These are phyloP conservation scores for Wickerhamomyces pijperi DNA, from an alignment of 805 yeast species.

Conservation along the genomic window DNA sequence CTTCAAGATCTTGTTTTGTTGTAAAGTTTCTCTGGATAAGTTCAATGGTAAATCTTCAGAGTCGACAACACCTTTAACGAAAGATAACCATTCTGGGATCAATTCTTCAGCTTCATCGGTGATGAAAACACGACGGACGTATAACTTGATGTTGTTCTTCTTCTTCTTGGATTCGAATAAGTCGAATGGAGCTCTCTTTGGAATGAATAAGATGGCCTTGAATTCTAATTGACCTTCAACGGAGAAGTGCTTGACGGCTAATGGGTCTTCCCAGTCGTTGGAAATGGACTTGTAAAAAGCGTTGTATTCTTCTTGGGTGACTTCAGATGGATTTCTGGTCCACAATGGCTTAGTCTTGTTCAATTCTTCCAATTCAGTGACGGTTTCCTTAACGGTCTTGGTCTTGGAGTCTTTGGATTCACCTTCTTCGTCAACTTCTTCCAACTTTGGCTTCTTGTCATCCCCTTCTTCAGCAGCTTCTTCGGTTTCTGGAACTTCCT, in stretches of 20 bases:
- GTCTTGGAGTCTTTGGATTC: slow-evolving; percentile 62
- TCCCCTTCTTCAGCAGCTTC: slow-evolving; percentile 43
- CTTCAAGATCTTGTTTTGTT: slow-evolving; percentile 99
- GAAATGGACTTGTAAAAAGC: slow-evolving; percentile 99
- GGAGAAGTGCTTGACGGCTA: slow-evolving; percentile 98
- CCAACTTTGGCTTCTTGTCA: slow-evolving; percentile 62
- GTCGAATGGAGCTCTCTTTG: slow-evolving; percentile 99
- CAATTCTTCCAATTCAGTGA: slow-evolving; percentile 93
- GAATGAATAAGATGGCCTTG: slow-evolving; percentile 94
- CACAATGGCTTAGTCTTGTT: slow-evolving; percentile 98
- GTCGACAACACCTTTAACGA: slow-evolving; percentile 98
- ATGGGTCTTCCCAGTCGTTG: slow-evolving; percentile 99
- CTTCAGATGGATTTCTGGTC: slow-evolving; percentile 98
- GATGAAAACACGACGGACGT: slow-evolving; percentile 98
- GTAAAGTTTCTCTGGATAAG: slow-evolving; percentile 99
- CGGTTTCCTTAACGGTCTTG: slow-evolving; percentile 85
- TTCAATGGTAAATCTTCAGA: slow-evolving; percentile 98
- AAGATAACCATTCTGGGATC: slow-evolving; percentile 97
- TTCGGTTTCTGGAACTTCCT: slow-evolving; percentile 86
- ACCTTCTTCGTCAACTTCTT: slow-evolving; percentile 63
- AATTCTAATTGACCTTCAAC: slow-evolving; percentile 99
- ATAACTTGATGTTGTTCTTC: slow-evolving; percentile 97
- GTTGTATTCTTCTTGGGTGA: slow-evolving; percentile 95
- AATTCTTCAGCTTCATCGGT: slow-evolving; percentile 99
- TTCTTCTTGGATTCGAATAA: slow-evolving; percentile 97